These are phyloP conservation scores for Cyathus striatus DNA, from an alignment of 768 basidiomycete genomes.

Conservation along the genomic window DNA sequence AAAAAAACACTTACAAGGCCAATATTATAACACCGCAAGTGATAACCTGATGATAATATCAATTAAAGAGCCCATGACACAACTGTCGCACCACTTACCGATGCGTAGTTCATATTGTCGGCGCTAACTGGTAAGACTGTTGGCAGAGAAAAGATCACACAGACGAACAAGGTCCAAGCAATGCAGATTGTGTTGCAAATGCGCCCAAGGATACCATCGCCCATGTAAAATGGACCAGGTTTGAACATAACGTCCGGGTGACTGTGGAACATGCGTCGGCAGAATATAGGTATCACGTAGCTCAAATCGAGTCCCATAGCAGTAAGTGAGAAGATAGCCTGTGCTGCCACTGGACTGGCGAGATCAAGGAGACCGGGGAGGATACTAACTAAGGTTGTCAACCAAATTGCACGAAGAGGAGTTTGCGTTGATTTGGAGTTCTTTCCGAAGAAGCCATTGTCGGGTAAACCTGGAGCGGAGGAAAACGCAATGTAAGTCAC, in stretches of 20 bases:
- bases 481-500: not conserved
- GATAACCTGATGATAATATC: constrained; percentile 30
- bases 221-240: constrained; percentile 86
- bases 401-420: constrained; percentile 75
- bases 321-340: constrained; percentile 78
- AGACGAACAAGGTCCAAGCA: constrained; percentile 62
- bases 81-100: constrained; percentile 51
- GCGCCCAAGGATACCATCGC: constrained; percentile 59
- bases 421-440: constrained; percentile 61
- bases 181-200: constrained; percentile 62
- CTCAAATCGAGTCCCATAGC: constrained; percentile 75
- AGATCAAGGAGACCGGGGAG: constrained; percentile 72
- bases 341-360: constrained; percentile 70
- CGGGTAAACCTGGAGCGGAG: constrained; percentile 52
- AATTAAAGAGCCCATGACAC: too few species aligned
- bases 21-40: constrained; percentile 47
- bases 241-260: constrained; percentile 83
- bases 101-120: constrained; percentile 79
- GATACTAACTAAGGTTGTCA: constrained; percentile 61
- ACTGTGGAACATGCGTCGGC: constrained; percentile 59
- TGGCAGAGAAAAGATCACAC: constrained; percentile 70
- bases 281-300: constrained; percentile 80
- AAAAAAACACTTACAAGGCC: constrained; percentile 38
- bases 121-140: constrained; percentile 63
- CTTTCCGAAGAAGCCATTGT: constrained; percentile 72